These are phyloP conservation scores for Verticillium dahliae DNA, from an alignment of 2,329 filamentous ascomycete genomes.

Conservation along the genomic window DNA sequence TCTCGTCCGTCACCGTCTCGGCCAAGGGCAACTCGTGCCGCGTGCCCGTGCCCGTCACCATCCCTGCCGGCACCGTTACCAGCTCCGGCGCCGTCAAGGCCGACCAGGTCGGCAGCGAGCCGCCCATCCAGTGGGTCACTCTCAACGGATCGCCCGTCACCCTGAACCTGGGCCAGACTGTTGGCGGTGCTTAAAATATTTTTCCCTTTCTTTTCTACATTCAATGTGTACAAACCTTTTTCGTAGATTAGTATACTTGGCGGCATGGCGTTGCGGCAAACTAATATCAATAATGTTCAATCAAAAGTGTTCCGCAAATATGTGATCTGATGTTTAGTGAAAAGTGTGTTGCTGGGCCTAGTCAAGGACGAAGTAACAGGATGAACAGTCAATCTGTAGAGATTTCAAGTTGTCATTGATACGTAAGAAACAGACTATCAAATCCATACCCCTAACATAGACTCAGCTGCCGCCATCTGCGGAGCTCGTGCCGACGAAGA, in stretches of 20 bases:
- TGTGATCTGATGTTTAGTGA: no score
- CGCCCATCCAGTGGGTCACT: slow-evolving; percentile 42
- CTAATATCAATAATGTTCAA: not conserved
- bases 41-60: slow-evolving; percentile 46
- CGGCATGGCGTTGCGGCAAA: not conserved
- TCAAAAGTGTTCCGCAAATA: not conserved
- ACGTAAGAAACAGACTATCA: no score
- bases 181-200: not conserved
- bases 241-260: not conserved
- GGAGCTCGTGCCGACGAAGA: slow-evolving; percentile 13
- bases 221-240: not conserved
- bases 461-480: not conserved
- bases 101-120: slow-evolving; percentile 49
- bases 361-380: no score
- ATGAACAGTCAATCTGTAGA: no score
- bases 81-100: slow-evolving; percentile 26
- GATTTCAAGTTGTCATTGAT: no score
- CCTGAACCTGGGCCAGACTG: not conserved
- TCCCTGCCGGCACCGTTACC: slow-evolving; percentile 38
- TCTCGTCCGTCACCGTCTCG: slow-evolving; percentile 43
- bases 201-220: not conserved
- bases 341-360: no score
- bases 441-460: not conserved
- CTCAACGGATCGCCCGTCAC: slow-evolving; percentile 34
- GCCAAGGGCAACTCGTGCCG: slow-evolving; percentile 40